Percentiles rank a stretch among this genome's conserved stretches.
These are phyloP conservation scores for Hypoxylon lenormandii DNA, from an alignment of 495 filamentous ascomycete species.

Conservation along the genomic window DNA sequence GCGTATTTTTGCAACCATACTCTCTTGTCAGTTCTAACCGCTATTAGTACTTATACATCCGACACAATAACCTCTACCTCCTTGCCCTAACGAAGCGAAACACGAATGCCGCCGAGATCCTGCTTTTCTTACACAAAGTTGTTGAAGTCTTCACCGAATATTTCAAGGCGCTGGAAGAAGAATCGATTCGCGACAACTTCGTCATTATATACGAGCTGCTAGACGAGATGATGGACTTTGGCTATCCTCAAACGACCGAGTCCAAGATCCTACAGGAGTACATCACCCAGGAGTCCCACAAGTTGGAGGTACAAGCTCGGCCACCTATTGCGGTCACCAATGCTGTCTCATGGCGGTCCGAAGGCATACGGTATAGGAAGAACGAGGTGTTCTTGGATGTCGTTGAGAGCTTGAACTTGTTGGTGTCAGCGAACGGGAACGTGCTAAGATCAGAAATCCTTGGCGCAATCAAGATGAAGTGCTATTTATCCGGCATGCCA, in stretches of 20 bases:
- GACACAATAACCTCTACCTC: conserved; percentile 99
- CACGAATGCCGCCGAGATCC: conserved; percentile 97
- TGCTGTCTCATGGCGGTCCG: conserved; percentile 95
- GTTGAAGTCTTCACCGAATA: conserved; percentile 99
- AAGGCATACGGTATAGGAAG: conserved; percentile 98
- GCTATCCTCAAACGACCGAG: conserved; percentile 98
- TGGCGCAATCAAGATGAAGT: conserved; percentile 99
- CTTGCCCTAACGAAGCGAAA: conserved; percentile 98
- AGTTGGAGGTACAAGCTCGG: conserved; percentile 96
- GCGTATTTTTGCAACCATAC: conserved; percentile 48
- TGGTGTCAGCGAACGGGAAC: conserved; percentile 94
- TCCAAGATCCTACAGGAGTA: conserved; percentile 99
- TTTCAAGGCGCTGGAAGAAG: conserved; percentile 99
- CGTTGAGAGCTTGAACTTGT: conserved; percentile 94
- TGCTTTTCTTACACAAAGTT: conserved; percentile 97
- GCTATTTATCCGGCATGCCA: conserved; percentile 98
- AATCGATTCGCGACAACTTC: conserved; percentile 99
- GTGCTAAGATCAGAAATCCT: conserved; percentile 97
- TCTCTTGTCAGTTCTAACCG: not conserved
- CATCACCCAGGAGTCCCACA: conserved; percentile 99
- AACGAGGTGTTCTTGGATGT: conserved; percentile 99
- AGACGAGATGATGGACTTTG: conserved; percentile 99
- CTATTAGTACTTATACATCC: conserved; percentile 94
- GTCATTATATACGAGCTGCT: conserved; percentile 99
- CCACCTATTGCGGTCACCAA: conserved; percentile 99